A percentile compares a stretch with the other conserved stretches of the same genome.
phyloP scores from a whole-genome alignment of 495 filamentous ascomycete species.

The Tetracladium marchalianum region DNA sequence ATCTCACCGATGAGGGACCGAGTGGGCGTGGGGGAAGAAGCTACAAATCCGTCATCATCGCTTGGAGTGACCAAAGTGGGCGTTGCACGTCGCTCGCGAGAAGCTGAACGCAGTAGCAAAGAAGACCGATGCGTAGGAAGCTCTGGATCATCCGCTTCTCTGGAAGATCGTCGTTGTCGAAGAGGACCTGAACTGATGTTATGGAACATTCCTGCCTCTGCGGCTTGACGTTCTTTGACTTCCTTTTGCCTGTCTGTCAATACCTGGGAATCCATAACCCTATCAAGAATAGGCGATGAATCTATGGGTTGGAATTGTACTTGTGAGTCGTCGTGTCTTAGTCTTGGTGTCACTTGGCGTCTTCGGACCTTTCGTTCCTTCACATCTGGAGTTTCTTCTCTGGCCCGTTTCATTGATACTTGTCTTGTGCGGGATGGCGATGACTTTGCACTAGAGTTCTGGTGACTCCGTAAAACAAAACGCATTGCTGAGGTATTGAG shows the following conservation, averaged over 20 bases:
- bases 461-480: no score
- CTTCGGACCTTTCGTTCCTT: constrained; percentile 15
- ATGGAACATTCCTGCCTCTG: constrained; percentile 58
- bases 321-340: constrained; percentile 70
- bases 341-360: constrained; percentile 20
- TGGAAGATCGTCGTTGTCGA: constrained; percentile 17
- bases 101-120: constrained; percentile 11
- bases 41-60: constrained; percentile 53
- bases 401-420: constrained; percentile 15
- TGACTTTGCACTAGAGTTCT: not conserved
- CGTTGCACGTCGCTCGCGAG: constrained; percentile 31
- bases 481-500: not conserved
- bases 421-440: not conserved
- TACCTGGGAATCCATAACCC: constrained; percentile 47
- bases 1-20: constrained; percentile 28
- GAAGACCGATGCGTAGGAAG: constrained; percentile 11
- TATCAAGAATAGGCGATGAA: constrained; percentile 36
- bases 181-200: constrained; percentile 54
- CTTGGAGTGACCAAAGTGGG: constrained; percentile 33
- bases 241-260: constrained; percentile 69
- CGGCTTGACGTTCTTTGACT: constrained; percentile 51
- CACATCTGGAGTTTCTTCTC: constrained; percentile 19
- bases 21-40: constrained; percentile 72
- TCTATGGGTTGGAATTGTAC: constrained; percentile 62
- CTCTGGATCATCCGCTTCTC: constrained; percentile 6